Evolutionary conservation across 805 yeast genomes (phyloP), one percentile per base, ranked within the genome.

Genomic region (Lachancea nothofagi): DNA sequence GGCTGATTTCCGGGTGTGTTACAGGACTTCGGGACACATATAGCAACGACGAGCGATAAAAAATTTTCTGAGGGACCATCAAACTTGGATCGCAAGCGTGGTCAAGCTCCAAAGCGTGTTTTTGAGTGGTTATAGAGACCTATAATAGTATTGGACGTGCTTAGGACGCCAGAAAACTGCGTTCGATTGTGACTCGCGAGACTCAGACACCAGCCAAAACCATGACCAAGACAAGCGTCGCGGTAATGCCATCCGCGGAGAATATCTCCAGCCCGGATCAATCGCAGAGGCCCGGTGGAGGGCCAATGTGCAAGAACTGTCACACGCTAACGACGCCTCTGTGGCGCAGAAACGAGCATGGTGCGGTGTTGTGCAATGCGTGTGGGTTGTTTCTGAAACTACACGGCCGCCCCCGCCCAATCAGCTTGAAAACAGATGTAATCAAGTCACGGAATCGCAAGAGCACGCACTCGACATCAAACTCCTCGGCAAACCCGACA

Each of bases 261-360:
- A 20, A 13, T 13, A 15, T 7, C 17, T 5, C 27, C 19, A 12
- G 13, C 13, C 18, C 31, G 8, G 32, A 17, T 3, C 19, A 13
- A n/a, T n/a, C 5, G 27, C 25, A 28, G 15, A 35, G 32, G 4
- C 36, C 45, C 12, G 32, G 28, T 18, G 46, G 41, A 15, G 67
- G 77, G 24, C 86, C 94, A 4, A 72, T 81, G 17, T 89, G 97
- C 61, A 85, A 83, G 51, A 89, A 89, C 62, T 89, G 97, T 66
- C 75, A 81, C 54, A 89, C 97, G 2, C 83, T 87, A 43, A 89
- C 93, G 1, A 89, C 97, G 2, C 97, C 97, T 1, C 67, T 89
- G 21, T 89, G 97, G 97, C 74, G 97, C 62, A 72, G 97, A 47
- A 96, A 89, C 63, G 96, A 88, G 54, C 77, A 84, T 8, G 95